These are phyloP conservation scores for Aureoboletus auriporus DNA, from an alignment of 768 basidiomycete genomes.

Conservation along the genomic window DNA sequence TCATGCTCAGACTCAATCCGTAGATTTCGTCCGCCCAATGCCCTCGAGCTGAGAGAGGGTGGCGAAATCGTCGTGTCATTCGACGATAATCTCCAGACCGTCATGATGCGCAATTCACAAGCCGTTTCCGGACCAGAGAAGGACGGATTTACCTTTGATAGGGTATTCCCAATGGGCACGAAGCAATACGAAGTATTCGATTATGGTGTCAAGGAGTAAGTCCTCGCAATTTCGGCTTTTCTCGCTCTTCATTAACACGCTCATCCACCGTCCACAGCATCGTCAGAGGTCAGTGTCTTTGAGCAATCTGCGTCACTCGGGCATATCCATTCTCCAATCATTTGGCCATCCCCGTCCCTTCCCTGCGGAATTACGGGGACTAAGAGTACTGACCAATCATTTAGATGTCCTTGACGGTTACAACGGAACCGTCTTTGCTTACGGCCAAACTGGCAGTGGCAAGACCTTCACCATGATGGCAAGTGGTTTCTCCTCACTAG, in stretches of 20 bases:
- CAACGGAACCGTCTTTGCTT: conserved; percentile 97
- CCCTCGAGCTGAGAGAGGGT: conserved; percentile 84
- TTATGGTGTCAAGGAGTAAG: conserved; percentile 96
- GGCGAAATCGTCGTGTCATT: conserved; percentile 88
- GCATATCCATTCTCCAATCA: background rate
- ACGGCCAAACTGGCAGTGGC: conserved; percentile 95
- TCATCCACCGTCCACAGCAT: conserved; percentile 47
- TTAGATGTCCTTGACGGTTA: conserved; percentile 97
- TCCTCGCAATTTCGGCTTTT: conserved; percentile 13
- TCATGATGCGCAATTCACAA: conserved; percentile 69
- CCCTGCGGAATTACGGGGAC: background rate
- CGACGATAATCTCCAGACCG: conserved; percentile 81
- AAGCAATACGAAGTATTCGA: conserved; percentile 94
- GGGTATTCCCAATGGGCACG: conserved; percentile 91
- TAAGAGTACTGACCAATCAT: conserved; percentile 16
- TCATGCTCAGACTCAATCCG: conserved; percentile 5
- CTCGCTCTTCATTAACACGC: conserved; percentile 16
- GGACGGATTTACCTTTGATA: conserved; percentile 97
- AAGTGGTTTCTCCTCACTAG: conserved; percentile 14
- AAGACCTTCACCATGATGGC: conserved; percentile 99
- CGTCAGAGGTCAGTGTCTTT: conserved; percentile 66
- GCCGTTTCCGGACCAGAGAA: conserved; percentile 82
- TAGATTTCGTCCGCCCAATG: conserved; percentile 94
- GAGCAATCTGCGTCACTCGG: conserved; percentile 1
- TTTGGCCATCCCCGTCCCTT: background rate